phyloP scores from a whole-genome alignment of 495 filamentous ascomycete genomes.

The Talaromyces proteolyticus region DNA sequence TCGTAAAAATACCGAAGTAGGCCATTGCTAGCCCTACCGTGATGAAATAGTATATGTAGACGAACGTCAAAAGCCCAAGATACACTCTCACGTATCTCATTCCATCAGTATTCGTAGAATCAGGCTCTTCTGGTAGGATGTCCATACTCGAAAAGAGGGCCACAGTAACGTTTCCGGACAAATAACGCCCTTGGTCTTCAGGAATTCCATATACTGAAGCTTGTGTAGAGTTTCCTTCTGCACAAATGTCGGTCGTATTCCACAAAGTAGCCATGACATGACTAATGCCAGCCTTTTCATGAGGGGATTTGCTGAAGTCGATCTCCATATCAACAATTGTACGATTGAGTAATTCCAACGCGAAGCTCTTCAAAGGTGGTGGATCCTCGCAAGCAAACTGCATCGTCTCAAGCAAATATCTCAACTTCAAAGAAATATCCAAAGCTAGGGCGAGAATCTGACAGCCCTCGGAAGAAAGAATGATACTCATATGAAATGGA shows the following conservation, averaged over 20 bases:
- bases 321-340: constrained; percentile 40
- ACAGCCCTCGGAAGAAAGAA: constrained; percentile 56
- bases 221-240: constrained; percentile 13
- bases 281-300: constrained; percentile 27
- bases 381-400: constrained; percentile 35
- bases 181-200: constrained; percentile 20
- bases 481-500: constrained; percentile 61
- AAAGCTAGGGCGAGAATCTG: constrained; percentile 35
- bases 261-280: constrained; percentile 25
- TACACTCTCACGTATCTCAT: constrained; percentile 30
- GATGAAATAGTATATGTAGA: constrained; percentile 37
- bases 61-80: constrained; percentile 33
- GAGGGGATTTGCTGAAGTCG: constrained; percentile 26
- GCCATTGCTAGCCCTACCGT: constrained; percentile 30
- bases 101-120: constrained; percentile 20
- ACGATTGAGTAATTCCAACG: constrained; percentile 26
- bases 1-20: constrained; percentile 26
- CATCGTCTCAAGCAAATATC: constrained; percentile 32
- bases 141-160: constrained; percentile 39
- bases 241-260: constrained; percentile 19
- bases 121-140: constrained; percentile 23
- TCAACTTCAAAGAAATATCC: constrained; percentile 33
- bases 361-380: constrained; percentile 18
- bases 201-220: constrained; percentile 14
- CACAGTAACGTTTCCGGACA: constrained; percentile 36